Percentiles rank a stretch among this genome's conserved stretches.
Conservation (phyloP, 192 early-diverging fungal genomes). For the Phycomyces nitens region DNA sequence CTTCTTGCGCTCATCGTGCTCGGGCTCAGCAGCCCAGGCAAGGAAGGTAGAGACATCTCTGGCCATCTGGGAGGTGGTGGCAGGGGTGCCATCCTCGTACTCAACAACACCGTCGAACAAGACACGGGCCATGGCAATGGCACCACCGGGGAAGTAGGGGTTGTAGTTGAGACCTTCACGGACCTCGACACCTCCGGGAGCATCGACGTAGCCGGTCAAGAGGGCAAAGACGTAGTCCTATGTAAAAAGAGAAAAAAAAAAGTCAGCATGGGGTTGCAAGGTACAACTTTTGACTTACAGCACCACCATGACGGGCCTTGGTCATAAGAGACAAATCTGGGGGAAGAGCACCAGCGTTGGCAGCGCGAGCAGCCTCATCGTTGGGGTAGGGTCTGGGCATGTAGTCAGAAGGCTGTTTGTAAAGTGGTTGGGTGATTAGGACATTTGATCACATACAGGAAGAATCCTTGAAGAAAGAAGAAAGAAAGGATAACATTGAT, state of each 20-base stretch:
- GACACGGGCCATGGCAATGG: conserved; percentile 93
- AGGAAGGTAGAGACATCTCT: conserved; percentile 96
- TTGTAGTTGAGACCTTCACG: conserved; percentile 98
- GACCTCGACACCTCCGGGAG: conserved; percentile 89
- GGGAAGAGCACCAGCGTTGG: conserved; percentile 92
- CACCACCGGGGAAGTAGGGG: conserved; percentile 98
- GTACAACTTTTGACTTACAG: no score
- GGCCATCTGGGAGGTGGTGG: conserved; percentile 92
- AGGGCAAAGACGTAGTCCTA: conserved; percentile 94
- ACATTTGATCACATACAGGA: no score
- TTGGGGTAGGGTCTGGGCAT: conserved; percentile 91
- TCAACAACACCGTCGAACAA: conserved; percentile 93
- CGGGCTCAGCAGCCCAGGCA: conserved; percentile 94
- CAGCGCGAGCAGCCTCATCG: conserved; percentile 93
- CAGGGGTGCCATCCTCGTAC: conserved; percentile 95
- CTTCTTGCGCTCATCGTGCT: conserved; percentile 95
- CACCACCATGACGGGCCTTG: conserved; percentile 93
- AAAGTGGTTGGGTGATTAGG: no score
- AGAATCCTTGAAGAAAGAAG: no score
- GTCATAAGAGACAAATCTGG: conserved; percentile 94
- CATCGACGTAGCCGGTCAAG: conserved; percentile 90
- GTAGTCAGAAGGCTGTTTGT: conserved; percentile 85
- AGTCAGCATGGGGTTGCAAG: no score
- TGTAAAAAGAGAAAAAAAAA: no score
- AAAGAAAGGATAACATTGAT: no score